Evolutionary conservation across 345 rosid species (phyloP).

Genomic region (Acer saccharum): DNA sequence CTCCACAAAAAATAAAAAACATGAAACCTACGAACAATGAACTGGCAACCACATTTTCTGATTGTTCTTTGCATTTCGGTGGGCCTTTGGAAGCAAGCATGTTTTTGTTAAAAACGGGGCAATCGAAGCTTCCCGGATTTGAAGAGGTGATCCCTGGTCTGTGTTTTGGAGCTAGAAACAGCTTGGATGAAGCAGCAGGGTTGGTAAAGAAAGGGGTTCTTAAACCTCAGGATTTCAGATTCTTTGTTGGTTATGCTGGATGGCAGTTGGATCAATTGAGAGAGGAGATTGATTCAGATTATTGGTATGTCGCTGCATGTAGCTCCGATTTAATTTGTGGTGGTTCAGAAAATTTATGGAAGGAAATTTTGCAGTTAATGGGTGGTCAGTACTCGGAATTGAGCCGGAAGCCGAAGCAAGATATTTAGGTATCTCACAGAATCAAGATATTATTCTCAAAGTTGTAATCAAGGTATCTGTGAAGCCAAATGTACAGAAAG

Average conservation of each 20-base stretch:
- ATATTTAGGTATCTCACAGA: slow-evolving; percentile 40
- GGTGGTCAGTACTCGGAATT: slow-evolving; percentile 87
- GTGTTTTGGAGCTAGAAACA: slow-evolving; percentile 76
- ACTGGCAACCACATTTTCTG: slow-evolving; percentile 78
- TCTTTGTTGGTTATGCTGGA: slow-evolving; percentile 89
- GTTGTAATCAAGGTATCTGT: slow-evolving; percentile 23
- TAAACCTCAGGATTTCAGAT: slow-evolving; percentile 80
- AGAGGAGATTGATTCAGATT: slow-evolving; percentile 80
- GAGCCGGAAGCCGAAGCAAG: slow-evolving; percentile 88
- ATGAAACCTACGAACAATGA: slow-evolving; percentile 73
- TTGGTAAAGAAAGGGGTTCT: slow-evolving; percentile 77
- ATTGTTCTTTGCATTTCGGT: slow-evolving; percentile 82
- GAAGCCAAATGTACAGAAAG: slow-evolving; percentile 63
- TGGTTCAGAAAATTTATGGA: slow-evolving; percentile 72
- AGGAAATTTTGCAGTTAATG: slow-evolving; percentile 91
- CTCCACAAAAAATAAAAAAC: slow-evolving; percentile 73
- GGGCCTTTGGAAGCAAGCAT: slow-evolving; percentile 91
- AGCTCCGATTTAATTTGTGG: slow-evolving; percentile 74
- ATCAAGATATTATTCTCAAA: slow-evolving; percentile 15
- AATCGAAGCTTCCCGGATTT: slow-evolving; percentile 60
- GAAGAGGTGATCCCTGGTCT: slow-evolving; percentile 87
- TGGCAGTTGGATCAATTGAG: slow-evolving; percentile 93
- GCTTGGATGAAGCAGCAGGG: slow-evolving; percentile 76
- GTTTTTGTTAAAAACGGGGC: slow-evolving; percentile 63
- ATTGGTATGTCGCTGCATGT: slow-evolving; percentile 87